Percentiles rank a stretch among this genome's conserved stretches.
phyloP scores from a whole-genome alignment of 2,329 filamentous ascomycete genomes.

The Neopestalotiopsis clavispora region DNA sequence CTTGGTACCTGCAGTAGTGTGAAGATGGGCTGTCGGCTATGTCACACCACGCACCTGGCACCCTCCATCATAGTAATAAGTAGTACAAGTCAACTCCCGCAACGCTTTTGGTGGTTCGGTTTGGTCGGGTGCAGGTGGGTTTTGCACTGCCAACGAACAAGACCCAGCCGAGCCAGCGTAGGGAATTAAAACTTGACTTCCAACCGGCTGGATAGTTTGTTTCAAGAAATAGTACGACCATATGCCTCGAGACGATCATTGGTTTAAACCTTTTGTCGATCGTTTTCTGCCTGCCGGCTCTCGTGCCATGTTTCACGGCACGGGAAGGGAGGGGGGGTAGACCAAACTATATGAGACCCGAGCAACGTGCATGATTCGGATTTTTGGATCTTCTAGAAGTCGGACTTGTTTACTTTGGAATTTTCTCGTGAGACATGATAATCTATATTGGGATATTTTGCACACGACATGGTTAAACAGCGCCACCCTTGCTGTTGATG shows the following conservation, averaged over 20 bases:
- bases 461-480: too few species aligned
- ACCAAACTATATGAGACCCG: not conserved
- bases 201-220: not conserved
- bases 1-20: not conserved
- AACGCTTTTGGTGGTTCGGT: too few species aligned
- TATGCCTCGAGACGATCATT: not conserved
- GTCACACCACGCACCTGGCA: too few species aligned
- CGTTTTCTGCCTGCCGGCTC: not conserved
- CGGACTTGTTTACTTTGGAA: too few species aligned
- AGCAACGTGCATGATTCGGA: not conserved
- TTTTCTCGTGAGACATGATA: not conserved
- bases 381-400: too few species aligned
- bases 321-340: not conserved
- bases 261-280: not conserved
- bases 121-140: too few species aligned
- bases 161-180: too few species aligned
- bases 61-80: not conserved
- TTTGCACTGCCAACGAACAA: too few species aligned
- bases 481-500: too few species aligned
- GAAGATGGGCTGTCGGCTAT: not conserved
- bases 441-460: too few species aligned
- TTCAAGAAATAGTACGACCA: not conserved
- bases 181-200: too few species aligned
- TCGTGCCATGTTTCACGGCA: not conserved
- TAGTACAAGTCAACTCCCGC: not conserved